Conservation (phyloP, 768 basidiomycete species). For the Leccinum variicolor region DNA sequence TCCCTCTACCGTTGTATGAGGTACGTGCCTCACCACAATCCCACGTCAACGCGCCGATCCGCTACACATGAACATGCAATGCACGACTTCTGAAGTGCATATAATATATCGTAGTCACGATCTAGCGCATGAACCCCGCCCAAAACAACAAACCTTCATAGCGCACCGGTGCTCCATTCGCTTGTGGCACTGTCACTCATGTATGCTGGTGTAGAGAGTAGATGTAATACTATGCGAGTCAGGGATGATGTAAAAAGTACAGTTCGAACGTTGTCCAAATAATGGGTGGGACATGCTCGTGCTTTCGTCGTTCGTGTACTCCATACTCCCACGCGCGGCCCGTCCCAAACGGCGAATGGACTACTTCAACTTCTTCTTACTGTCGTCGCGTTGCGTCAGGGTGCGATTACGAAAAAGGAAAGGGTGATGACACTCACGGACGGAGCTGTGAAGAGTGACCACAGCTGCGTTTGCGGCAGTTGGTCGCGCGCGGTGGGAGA, state of each 20-base stretch:
- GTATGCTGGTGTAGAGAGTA: neutral
- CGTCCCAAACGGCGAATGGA: slow-evolving; percentile 20
- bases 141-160: neutral
- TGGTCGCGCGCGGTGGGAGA: slow-evolving; percentile 98
- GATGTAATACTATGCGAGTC: slow-evolving; percentile 18
- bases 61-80: neutral
- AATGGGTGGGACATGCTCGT: neutral
- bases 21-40: neutral
- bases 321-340: slow-evolving; percentile 6
- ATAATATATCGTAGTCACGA: neutral
- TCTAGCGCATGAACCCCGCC: neutral
- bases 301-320: slow-evolving; percentile 12
- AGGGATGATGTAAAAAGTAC: slow-evolving; percentile 19
- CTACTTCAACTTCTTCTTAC: slow-evolving; percentile 97
- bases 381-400: slow-evolving; percentile 24
- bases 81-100: neutral
- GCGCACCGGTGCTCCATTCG: neutral
- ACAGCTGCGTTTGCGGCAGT: slow-evolving; percentile 95
- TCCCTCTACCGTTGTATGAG: neutral
- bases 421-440: slow-evolving; percentile 54
- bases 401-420: neutral
- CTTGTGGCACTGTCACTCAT: neutral
- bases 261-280: slow-evolving; percentile 3
- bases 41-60: too few species aligned
- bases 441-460: slow-evolving; percentile 90